These are phyloP conservation scores for Botrytis pseudocinerea DNA, from an alignment of 2,329 filamentous ascomycete species.

Conservation along the genomic window DNA sequence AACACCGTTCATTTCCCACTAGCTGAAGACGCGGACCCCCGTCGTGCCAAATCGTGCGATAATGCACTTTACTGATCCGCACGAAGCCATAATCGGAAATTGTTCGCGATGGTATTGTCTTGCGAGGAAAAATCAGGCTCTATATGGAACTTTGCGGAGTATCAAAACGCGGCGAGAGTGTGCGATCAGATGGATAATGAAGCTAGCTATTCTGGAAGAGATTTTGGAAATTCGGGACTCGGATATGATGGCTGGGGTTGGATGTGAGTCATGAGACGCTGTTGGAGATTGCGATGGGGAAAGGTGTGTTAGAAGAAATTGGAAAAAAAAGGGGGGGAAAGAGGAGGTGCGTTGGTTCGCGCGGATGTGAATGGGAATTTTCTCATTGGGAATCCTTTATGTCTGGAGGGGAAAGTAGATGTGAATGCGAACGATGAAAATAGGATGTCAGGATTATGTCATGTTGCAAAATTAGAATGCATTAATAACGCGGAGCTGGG, in stretches of 20 bases:
- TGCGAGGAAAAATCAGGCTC: slow-evolving; percentile 44
- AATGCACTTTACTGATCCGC: slow-evolving; percentile 34
- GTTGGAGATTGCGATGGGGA: slow-evolving; percentile 3
- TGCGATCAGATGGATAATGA: slow-evolving; percentile 27
- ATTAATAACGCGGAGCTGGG: too few relatives aligned
- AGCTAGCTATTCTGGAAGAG: slow-evolving; percentile 26
- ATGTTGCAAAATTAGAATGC: too few relatives aligned
- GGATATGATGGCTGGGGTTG: slow-evolving; percentile 20
- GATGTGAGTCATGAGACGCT: slow-evolving; percentile 21
- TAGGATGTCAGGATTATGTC: too few relatives aligned
- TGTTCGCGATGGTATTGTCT: slow-evolving; percentile 40
- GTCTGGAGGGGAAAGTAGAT: too few relatives aligned
- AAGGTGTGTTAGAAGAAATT: too few relatives aligned
- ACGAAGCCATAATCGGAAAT: slow-evolving; percentile 35
- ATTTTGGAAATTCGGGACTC: slow-evolving; percentile 28
- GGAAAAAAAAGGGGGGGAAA: too few relatives aligned
- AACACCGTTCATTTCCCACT: slow-evolving; percentile 33
- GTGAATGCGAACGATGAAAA: too few relatives aligned
- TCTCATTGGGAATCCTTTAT: too few relatives aligned
- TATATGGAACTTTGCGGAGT: slow-evolving; percentile 37
- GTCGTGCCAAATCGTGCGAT: slow-evolving; percentile 22
- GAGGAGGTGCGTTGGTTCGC: too few relatives aligned
- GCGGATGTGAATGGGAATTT: background rate
- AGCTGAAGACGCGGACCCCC: slow-evolving; percentile 29
- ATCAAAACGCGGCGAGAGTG: slow-evolving; percentile 26